Conservation (phyloP, 1,284 basidiomycete species). For the Microstroma glucosiphilum region DNA sequence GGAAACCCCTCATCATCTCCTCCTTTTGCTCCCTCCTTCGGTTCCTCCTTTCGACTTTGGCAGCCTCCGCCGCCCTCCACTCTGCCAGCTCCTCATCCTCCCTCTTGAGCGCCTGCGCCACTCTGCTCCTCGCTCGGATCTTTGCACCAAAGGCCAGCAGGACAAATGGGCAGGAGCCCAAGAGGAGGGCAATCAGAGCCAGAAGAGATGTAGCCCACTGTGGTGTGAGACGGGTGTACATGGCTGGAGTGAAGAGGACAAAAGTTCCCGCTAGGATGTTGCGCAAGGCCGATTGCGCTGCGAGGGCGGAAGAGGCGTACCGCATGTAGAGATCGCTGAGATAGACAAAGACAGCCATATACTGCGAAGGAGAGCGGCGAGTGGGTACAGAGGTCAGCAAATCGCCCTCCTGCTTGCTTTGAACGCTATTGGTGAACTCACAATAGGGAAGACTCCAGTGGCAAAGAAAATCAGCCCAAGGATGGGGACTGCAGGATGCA, state of each 20-base stretch:
- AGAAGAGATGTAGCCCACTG: conserved; percentile 43
- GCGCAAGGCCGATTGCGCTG: conserved; percentile 34
- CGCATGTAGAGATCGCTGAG: conserved; percentile 38
- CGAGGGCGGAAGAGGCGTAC: conserved; percentile 45
- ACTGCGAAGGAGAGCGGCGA: conserved; percentile 9
- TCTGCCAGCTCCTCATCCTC: conserved; percentile 25
- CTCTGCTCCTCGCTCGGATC: conserved; percentile 26
- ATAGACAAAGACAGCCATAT: conserved; percentile 25
- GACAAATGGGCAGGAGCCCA: conserved; percentile 43
- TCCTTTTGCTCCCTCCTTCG: conserved; percentile 3
- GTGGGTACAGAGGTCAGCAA: background rate
- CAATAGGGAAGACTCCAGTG: conserved; percentile 21
- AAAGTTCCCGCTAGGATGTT: conserved; percentile 33
- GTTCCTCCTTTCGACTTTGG: conserved; percentile 17
- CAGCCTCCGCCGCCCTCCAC: conserved; percentile 13
- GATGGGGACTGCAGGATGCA: conserved; percentile 26
- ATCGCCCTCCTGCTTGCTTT: background rate
- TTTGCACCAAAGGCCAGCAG: conserved; percentile 36
- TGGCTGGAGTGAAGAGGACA: conserved; percentile 22
- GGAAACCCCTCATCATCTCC: background rate
- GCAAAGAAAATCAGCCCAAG: conserved; percentile 28
- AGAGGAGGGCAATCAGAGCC: conserved; percentile 28
- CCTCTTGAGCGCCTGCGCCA: conserved; percentile 28
- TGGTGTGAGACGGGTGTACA: conserved; percentile 35
- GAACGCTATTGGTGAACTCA: background rate